These are phyloP conservation scores for Vaccinium myrtillus DNA, from an alignment of 148 eudicot species.

Conservation along the genomic window DNA sequence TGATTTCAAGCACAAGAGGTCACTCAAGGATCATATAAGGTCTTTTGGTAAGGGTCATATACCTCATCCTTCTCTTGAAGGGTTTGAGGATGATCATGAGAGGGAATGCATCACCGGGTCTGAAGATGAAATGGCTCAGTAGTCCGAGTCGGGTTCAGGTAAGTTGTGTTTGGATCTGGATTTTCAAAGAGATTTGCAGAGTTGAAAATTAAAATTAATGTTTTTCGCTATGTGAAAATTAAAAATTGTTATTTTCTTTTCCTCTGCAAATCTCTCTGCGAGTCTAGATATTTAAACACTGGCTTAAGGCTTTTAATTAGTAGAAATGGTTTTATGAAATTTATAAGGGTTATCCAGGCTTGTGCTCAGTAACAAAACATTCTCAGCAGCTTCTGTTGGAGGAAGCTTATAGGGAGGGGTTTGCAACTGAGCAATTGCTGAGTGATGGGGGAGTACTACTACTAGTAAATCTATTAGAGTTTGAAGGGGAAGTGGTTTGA, in stretches of 20 bases:
- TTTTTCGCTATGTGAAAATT: not conserved
- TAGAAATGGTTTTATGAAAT: not conserved
- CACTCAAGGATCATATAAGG: conserved; percentile 76
- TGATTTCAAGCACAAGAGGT: conserved; percentile 82
- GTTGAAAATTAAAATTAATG: not conserved
- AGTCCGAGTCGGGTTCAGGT: conserved; percentile 5
- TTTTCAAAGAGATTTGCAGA: not conserved
- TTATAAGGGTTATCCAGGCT: conserved; percentile 18
- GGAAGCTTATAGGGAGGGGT: conserved; percentile 20
- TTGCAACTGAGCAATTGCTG: conserved; percentile 22
- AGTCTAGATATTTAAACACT: not conserved
- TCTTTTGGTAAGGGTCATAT: conserved; percentile 68
- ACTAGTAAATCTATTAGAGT: not conserved
- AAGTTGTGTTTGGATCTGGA: conserved; percentile 7
- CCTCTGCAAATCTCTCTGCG: not conserved
- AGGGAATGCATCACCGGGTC: conserved; percentile 37
- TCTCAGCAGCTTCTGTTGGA: conserved; percentile 19
- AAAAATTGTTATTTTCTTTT: not conserved
- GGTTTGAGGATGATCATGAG: conserved; percentile 35
- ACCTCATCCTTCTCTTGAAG: conserved; percentile 51
- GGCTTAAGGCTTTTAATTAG: not conserved
- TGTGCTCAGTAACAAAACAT: conserved; percentile 47
- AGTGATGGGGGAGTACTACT: conserved; percentile 17
- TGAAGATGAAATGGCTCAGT: conserved; percentile 36
- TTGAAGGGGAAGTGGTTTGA: conserved; percentile 9